A percentile compares a stretch with the other conserved stretches of the same genome.
These are phyloP conservation scores for Lactarius sanguifluus DNA, from an alignment of 768 basidiomycete genomes.

Conservation along the genomic window DNA sequence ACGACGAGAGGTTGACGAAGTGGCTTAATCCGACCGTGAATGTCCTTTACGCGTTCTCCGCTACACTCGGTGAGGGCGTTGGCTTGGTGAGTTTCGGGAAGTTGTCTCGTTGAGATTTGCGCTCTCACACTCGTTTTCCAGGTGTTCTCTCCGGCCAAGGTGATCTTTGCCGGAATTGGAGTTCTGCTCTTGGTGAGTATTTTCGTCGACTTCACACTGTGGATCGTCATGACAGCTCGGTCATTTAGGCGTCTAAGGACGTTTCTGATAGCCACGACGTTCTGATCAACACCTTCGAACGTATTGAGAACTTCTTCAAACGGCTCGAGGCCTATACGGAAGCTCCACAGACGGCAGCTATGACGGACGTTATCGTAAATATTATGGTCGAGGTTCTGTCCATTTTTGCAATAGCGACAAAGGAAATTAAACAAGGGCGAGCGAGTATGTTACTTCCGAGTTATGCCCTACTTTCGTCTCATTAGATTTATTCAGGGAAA, in stretches of 20 bases:
- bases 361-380: neutral
- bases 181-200: conserved; percentile 2
- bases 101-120: neutral
- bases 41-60: neutral
- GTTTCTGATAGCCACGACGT: neutral
- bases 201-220: neutral
- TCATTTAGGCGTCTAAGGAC: neutral
- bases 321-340: conserved; percentile 6
- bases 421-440: neutral
- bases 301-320: neutral
- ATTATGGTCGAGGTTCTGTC: conserved; percentile 5
- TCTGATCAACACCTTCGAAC: neutral
- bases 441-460: neutral
- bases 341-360: neutral
- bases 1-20: too few species aligned
- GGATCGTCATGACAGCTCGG: neutral
- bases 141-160: neutral
- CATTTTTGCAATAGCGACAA: neutral
- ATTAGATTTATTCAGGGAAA: neutral
- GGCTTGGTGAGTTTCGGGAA: neutral
- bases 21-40: neutral
- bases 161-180: neutral
- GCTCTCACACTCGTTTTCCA: neutral
- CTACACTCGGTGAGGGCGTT: neutral
- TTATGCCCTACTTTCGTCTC: neutral